phyloP scores from a whole-genome alignment of 176 grass and related monocot species.

The Aegilops longissima region DNA sequence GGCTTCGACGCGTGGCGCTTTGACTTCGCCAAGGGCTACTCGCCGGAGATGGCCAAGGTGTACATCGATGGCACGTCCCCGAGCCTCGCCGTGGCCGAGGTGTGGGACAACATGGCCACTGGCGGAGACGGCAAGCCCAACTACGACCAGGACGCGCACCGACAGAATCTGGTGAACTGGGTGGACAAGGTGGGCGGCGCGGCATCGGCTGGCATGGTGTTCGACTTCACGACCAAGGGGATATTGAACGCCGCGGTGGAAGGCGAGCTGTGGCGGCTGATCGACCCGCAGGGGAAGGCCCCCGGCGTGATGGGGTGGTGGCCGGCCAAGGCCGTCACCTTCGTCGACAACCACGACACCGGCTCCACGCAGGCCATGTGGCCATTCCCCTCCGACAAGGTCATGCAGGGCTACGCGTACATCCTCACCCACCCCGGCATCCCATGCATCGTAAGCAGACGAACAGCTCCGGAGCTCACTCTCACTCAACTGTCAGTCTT shows the following conservation, averaged over 20 bases:
- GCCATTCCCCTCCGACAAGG: slow-evolving; percentile 72
- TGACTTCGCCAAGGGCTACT: slow-evolving; percentile 64
- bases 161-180: slow-evolving; percentile 49
- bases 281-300: slow-evolving; percentile 41
- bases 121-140: not conserved
- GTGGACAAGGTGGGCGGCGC: not conserved
- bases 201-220: not conserved
- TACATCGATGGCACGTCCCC: slow-evolving; percentile 49
- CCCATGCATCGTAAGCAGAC: slow-evolving; percentile 62
- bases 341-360: slow-evolving; percentile 85
- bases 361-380: slow-evolving; percentile 65
- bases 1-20: slow-evolving; percentile 78
- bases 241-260: not conserved
- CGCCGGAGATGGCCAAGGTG: slow-evolving; percentile 39
- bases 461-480: not conserved
- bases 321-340: slow-evolving; percentile 71
- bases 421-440: slow-evolving; percentile 76
- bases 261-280: no score
- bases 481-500: no score
- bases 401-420: slow-evolving; percentile 81
- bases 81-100: slow-evolving; percentile 50
- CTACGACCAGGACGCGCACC: slow-evolving; percentile 39
- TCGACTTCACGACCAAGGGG: slow-evolving; percentile 60
- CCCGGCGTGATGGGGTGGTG: slow-evolving; percentile 64
- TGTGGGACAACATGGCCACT: slow-evolving; percentile 29